phyloP scores from a whole-genome alignment of 73 alveolate genomes.

The Uronychia binucleata region DNA sequence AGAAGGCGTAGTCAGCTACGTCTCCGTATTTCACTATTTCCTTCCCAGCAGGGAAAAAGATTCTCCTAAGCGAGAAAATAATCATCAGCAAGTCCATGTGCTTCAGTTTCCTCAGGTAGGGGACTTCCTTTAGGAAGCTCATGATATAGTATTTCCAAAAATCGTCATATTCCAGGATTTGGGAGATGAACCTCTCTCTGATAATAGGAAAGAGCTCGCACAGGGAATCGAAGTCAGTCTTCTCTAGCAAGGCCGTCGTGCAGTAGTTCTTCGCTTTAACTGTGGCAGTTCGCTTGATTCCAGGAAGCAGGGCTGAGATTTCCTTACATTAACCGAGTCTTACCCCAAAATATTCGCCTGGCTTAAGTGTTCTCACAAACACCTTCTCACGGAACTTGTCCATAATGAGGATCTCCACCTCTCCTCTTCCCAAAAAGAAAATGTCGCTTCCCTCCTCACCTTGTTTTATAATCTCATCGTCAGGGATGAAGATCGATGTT shows the following conservation, averaged over 20 bases:
- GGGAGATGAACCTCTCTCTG: not conserved
- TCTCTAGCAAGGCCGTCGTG: constrained; percentile 21
- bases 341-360: constrained; percentile 95
- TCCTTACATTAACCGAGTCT: not conserved
- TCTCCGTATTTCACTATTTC: constrained; percentile 60
- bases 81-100: not conserved
- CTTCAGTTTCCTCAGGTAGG: not conserved
- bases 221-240: constrained; percentile 1
- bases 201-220: constrained; percentile 4
- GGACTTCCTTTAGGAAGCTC: not conserved
- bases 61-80: not conserved
- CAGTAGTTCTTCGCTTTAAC: constrained; percentile 21
- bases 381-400: constrained; percentile 47
- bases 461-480: constrained; percentile 47
- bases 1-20: constrained; percentile 32
- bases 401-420: constrained; percentile 33
- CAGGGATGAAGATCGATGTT: constrained; percentile 46
- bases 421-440: constrained; percentile 59
- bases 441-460: constrained; percentile 48
- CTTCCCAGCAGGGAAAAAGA: constrained; percentile 15
- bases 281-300: constrained; percentile 15
- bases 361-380: constrained; percentile 66
- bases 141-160: not conserved
- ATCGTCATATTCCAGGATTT: not conserved
- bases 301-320: constrained; percentile 8